Conservation (phyloP, 2,329 filamentous ascomycete genomes). For the Xylariales sp. region DNA sequence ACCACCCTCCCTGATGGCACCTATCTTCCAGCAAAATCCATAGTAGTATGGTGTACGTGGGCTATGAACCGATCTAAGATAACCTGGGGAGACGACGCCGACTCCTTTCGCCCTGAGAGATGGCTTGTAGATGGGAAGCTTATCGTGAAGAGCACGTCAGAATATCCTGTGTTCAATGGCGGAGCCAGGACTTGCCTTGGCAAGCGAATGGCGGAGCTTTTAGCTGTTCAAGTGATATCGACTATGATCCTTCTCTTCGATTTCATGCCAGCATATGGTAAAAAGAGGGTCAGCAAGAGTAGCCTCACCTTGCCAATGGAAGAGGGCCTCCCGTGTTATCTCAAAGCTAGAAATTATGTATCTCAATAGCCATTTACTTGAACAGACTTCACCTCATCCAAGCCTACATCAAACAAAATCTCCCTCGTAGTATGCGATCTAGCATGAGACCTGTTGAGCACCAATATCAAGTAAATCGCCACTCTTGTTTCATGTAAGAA, state of each 20-base stretch:
- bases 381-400: too few species aligned
- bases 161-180: slow-evolving; percentile 63
- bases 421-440: too few species aligned
- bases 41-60: slow-evolving; percentile 62
- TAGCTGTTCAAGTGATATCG: slow-evolving; percentile 53
- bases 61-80: slow-evolving; percentile 54
- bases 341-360: slow-evolving; percentile 19
- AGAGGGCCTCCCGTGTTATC: slow-evolving; percentile 48
- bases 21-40: slow-evolving; percentile 44
- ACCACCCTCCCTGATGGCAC: slow-evolving; percentile 58
- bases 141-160: slow-evolving; percentile 42
- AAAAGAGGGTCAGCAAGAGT: slow-evolving; percentile 51
- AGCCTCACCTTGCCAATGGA: slow-evolving; percentile 63
- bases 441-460: too few species aligned
- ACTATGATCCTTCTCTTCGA: slow-evolving; percentile 45
- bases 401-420: too few species aligned
- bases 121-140: slow-evolving; percentile 45
- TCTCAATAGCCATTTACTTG: slow-evolving; percentile 1
- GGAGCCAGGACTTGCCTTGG: slow-evolving; percentile 58
- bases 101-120: slow-evolving; percentile 50
- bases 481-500: too few species aligned
- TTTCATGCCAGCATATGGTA: slow-evolving; percentile 38
- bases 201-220: slow-evolving; percentile 59
- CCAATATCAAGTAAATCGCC: too few species aligned
- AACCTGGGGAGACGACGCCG: slow-evolving; percentile 55